Evolutionary conservation across 169 alveolate species (phyloP).

Genomic region (Plasmodium fragile): DNA sequence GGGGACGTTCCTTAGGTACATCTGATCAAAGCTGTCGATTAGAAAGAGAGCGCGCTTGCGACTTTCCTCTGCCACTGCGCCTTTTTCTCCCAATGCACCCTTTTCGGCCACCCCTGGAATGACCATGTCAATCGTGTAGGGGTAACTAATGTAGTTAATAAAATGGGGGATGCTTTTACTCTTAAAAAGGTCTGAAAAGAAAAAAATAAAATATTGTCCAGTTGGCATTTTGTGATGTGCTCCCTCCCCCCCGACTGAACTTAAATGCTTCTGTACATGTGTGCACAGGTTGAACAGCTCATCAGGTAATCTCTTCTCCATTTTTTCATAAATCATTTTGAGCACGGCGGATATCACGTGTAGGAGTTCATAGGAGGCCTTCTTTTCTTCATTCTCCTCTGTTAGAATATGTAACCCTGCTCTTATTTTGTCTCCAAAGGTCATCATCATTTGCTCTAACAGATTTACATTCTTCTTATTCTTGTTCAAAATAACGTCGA

Average conservation of each 20-base stretch:
- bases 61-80: not conserved
- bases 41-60: slow-evolving; percentile 36
- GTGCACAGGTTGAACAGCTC: slow-evolving; percentile 25
- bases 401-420: not conserved
- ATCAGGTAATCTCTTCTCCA: slow-evolving; percentile 55
- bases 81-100: too few relatives aligned
- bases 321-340: slow-evolving; percentile 21
- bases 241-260: not conserved
- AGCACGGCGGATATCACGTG: slow-evolving; percentile 25
- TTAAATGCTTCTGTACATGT: slow-evolving; percentile 14
- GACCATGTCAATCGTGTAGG: slow-evolving; percentile 45
- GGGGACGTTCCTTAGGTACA: slow-evolving; percentile 27
- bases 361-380: slow-evolving; percentile 20
- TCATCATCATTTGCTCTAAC: slow-evolving; percentile 19
- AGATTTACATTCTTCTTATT: slow-evolving; percentile 10
- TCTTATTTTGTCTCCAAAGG: slow-evolving; percentile 36
- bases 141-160: slow-evolving; percentile 30
- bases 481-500: slow-evolving; percentile 15
- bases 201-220: slow-evolving; percentile 29
- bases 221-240: not conserved
- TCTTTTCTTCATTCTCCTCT: slow-evolving; percentile 27
- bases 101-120: not conserved
- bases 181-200: slow-evolving; percentile 57
- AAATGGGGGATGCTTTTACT: slow-evolving; percentile 39
- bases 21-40: slow-evolving; percentile 19